These are phyloP conservation scores for Spathaspora girioi DNA, from an alignment of 805 yeast species.

Conservation along the genomic window DNA sequence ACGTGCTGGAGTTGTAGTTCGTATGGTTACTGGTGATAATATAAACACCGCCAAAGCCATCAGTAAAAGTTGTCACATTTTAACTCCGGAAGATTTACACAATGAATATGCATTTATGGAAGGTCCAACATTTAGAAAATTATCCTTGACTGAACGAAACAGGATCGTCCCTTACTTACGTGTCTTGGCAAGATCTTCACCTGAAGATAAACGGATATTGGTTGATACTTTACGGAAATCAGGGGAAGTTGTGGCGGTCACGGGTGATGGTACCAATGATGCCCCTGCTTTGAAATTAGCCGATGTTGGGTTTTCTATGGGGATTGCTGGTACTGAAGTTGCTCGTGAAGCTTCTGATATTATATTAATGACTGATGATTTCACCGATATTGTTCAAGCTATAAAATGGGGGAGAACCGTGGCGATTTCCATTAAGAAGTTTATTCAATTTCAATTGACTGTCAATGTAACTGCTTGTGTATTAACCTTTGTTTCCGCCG, in stretches of 20 bases:
- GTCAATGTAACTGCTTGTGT: conserved; percentile 96
- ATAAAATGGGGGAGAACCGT: conserved; percentile 99
- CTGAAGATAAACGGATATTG: conserved; percentile 87
- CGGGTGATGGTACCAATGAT: conserved; percentile 99
- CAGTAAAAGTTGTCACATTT: conserved; percentile 80
- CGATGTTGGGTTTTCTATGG: conserved; percentile 98
- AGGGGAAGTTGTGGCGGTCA: conserved; percentile 96
- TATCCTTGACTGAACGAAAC: conserved; percentile 53
- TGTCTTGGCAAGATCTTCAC: conserved; percentile 91
- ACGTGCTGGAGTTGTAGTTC: conserved; percentile 87
- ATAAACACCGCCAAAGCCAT: conserved; percentile 88
- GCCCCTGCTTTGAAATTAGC: conserved; percentile 97
- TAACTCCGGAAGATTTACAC: conserved; percentile 46
- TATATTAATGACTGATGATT: conserved; percentile 90
- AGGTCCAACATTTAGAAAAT: conserved; percentile 82
- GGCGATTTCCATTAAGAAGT: conserved; percentile 88
- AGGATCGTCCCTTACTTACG: conserved; percentile 67
- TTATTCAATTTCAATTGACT: conserved; percentile 93
- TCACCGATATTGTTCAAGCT: conserved; percentile 91
- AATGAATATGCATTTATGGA: conserved; percentile 74
- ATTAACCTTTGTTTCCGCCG: conserved; percentile 90
- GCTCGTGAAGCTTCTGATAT: conserved; percentile 97
- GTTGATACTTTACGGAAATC: conserved; percentile 74
- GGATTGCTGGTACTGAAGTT: conserved; percentile 96
- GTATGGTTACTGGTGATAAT: conserved; percentile 99